Conservation (phyloP, 1,284 basidiomycete genomes). For the Trichosporon sp. region DNA sequence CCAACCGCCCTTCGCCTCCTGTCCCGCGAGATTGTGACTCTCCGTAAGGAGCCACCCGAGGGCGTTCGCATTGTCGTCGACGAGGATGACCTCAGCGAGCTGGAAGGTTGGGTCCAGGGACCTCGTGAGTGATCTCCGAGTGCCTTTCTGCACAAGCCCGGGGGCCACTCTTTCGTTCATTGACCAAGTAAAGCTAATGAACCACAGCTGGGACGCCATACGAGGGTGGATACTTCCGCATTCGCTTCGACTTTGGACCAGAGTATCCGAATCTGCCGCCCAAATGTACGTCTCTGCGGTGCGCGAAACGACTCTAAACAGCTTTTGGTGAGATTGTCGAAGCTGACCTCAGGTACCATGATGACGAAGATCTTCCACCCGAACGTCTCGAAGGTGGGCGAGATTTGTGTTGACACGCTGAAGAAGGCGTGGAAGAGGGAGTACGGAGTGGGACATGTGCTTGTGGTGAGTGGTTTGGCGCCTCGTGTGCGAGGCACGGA, state of each 20-base stretch:
- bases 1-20: constrained; percentile 52
- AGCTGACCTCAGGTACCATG: constrained; percentile 63
- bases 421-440: constrained; percentile 94
- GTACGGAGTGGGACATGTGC: constrained; percentile 85
- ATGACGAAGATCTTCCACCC: constrained; percentile 94
- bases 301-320: no score
- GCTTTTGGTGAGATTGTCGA: no score
- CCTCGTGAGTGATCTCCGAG: constrained; percentile 28
- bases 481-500: not conserved
- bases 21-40: constrained; percentile 73
- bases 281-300: constrained; percentile 83
- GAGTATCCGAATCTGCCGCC: constrained; percentile 87
- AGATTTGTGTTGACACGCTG: constrained; percentile 94
- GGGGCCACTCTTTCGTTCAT: not conserved
- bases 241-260: constrained; percentile 74
- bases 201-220: constrained; percentile 77
- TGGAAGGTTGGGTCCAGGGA: constrained; percentile 46
- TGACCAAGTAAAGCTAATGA: not conserved
- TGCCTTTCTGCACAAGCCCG: not conserved
- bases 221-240: constrained; percentile 80
- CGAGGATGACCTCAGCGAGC: constrained; percentile 61
- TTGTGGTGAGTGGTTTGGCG: constrained; percentile 53
- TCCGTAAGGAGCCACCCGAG: constrained; percentile 74
- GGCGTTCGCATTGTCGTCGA: constrained; percentile 72
- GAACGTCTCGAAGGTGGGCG: constrained; percentile 80